Evolutionary conservation across 305 asterid species (phyloP).

Genomic region (Rubia tinctorum): DNA sequence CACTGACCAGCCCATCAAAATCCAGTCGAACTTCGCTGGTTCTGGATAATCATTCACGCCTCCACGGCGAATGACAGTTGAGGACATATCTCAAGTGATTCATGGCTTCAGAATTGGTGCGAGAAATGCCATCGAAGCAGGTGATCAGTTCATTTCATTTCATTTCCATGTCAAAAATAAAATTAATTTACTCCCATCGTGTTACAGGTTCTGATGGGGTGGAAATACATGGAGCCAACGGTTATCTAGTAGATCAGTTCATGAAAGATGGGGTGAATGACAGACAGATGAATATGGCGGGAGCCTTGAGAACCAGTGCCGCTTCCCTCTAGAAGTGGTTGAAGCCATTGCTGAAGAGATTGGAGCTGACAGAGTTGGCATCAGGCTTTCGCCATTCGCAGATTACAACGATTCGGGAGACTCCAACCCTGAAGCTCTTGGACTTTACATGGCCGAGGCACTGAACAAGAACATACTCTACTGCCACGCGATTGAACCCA

Average conservation of each 20-base stretch:
- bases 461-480: slow-evolving; percentile 45
- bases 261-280: slow-evolving; percentile 63
- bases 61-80: slow-evolving; percentile 14
- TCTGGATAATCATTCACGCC: slow-evolving; percentile 7
- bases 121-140: slow-evolving; percentile 19
- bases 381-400: slow-evolving; percentile 61
- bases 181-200: neutral
- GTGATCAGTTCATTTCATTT: neutral
- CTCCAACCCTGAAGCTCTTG: slow-evolving; percentile 56
- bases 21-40: neutral
- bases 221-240: slow-evolving; percentile 70
- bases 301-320: slow-evolving; percentile 54
- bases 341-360: slow-evolving; percentile 45
- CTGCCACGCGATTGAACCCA: slow-evolving; percentile 65
- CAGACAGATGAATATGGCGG: slow-evolving; percentile 67
- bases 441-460: slow-evolving; percentile 47
- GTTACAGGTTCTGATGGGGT: slow-evolving; percentile 67
- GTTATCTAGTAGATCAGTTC: slow-evolving; percentile 64
- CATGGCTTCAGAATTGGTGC: slow-evolving; percentile 18
- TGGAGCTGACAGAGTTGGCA: slow-evolving; percentile 60
- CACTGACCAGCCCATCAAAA: slow-evolving; percentile 14
- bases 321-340: slow-evolving; percentile 47
- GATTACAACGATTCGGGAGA: slow-evolving; percentile 42
- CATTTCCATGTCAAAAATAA: too few species aligned
- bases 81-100: slow-evolving; percentile 14